Conservation (phyloP, 2,329 filamentous ascomycete species). For the Cercospora sp. region DNA sequence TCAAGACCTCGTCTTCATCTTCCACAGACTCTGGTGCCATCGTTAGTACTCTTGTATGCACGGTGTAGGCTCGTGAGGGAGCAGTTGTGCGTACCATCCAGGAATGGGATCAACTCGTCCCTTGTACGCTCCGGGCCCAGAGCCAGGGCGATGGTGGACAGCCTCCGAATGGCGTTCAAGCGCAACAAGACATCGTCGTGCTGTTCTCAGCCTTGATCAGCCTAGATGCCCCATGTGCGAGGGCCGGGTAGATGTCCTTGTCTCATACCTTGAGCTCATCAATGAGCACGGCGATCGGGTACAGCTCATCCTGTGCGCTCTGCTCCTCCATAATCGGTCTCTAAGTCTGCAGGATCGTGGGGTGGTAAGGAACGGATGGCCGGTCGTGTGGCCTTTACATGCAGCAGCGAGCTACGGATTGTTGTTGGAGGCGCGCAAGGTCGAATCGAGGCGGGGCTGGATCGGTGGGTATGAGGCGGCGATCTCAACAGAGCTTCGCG, state of each 20-base stretch:
- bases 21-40: conserved; percentile 81
- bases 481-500: background rate
- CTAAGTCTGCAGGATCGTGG: conserved; percentile 13
- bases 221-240: background rate
- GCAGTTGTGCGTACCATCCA: conserved; percentile 73
- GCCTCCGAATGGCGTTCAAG: conserved; percentile 95
- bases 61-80: background rate
- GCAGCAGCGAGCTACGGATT: conserved; percentile 9
- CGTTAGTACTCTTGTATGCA: conserved; percentile 35
- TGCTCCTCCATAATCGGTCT: conserved; percentile 73
- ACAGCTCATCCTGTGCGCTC: conserved; percentile 95
- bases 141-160: conserved; percentile 96
- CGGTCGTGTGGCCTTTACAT: conserved; percentile 28
- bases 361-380: conserved; percentile 33
- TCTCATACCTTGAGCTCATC: conserved; percentile 91
- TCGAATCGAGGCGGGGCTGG: background rate
- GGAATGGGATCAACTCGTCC: conserved; percentile 97
- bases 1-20: conserved; percentile 97
- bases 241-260: conserved; percentile 5
- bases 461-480: background rate
- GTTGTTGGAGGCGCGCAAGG: conserved; percentile 17
- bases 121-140: conserved; percentile 93
- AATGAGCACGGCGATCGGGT: conserved; percentile 98
- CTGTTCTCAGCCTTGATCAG: conserved; percentile 48
- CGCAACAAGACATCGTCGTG: conserved; percentile 98